Base-by-base conservation (phyloP, 306 rosid genomes). In the Styphnolobium japonicum region DNA sequence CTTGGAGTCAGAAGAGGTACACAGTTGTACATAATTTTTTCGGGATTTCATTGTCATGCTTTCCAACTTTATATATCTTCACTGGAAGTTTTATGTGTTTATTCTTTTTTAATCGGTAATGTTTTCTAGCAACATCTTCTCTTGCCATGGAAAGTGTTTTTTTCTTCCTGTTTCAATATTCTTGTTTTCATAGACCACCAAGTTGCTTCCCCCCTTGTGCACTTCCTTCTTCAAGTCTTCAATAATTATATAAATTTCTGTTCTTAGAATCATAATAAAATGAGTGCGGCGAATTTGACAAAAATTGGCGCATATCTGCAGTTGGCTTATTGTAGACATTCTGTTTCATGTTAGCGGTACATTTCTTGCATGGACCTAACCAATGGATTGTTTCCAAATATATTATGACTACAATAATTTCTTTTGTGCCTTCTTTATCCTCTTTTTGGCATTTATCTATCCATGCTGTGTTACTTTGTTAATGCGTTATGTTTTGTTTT, bases 1-100 rank as follows among this genome's bases (percentile, higher is more conserved):
- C 86, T 95, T 86, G 99, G 99, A 75, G 83, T 96, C 78, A 84
- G 79, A 78, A 89, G 72, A 89, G 97, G 99, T 91, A 80, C 67
- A 64, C 19, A 39, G 43, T 53, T 72, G 16, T 77, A 62, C 57
- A 18, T 18, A 71, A 49, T 66, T 46, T 71, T 23, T 10, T 11
- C 60, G 69, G 21, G 63, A 66, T 71, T 76, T 71, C 56, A 10
- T 36, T 80, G 61, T 43, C 25, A 70, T 42, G 51, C 25, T 75
- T 48, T 84, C 73, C n/a, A 11, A 7, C 66, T 79, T 51, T 63
- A 29, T 61, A 53, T 42, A 65, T 64, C 31, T 46, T 51, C 7
- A 52, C n/a, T 66, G 64, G 19, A 62, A 21, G 70, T 49, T 56
- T 56, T 53, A 21, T 63, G 23, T 39, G 18, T 61, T 25, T 51